phyloP scores from a whole-genome alignment of 305 asterid species.

The Fraxinus xanthoxyloides region DNA sequence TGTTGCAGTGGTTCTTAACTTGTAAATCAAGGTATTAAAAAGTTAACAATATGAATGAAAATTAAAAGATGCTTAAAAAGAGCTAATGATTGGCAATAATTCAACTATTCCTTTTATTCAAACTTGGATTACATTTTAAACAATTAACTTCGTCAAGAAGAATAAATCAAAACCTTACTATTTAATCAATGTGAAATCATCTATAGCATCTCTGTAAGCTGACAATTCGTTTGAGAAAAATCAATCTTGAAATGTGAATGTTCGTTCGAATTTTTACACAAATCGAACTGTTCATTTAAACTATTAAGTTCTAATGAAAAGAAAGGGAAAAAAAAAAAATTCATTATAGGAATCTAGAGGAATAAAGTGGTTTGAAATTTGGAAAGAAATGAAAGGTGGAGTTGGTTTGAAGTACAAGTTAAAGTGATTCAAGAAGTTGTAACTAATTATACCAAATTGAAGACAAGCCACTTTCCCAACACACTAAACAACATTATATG shows the following conservation, averaged over 20 bases:
- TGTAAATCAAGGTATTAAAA: slow-evolving; percentile 38
- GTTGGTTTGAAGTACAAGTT: slow-evolving; percentile 27
- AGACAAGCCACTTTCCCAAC: slow-evolving; percentile 21
- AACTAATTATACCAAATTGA: slow-evolving; percentile 48
- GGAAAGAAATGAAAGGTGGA: not conserved
- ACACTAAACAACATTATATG: slow-evolving; percentile 28
- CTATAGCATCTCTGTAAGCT: not conserved
- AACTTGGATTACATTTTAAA: not conserved
- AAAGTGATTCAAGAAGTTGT: slow-evolving; percentile 36
- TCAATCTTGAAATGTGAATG: not conserved
- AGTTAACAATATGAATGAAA: slow-evolving; percentile 15
- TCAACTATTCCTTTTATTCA: not conserved
- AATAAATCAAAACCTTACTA: not conserved
- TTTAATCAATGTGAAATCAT: not conserved
- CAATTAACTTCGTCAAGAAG: not conserved
- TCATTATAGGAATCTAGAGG: not conserved
- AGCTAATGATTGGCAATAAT: slow-evolving; percentile 22
- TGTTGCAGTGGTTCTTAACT: slow-evolving; percentile 43
- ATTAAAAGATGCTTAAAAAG: slow-evolving; percentile 19
- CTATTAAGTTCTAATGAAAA: not conserved
- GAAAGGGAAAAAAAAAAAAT: not conserved
- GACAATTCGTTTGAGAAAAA: not conserved
- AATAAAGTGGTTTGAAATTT: not conserved
- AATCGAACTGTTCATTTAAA: not conserved
- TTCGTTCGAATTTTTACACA: not conserved